Evolutionary conservation across 805 yeast genomes (phyloP).

Genomic region (Cyberlindnera japonica): DNA sequence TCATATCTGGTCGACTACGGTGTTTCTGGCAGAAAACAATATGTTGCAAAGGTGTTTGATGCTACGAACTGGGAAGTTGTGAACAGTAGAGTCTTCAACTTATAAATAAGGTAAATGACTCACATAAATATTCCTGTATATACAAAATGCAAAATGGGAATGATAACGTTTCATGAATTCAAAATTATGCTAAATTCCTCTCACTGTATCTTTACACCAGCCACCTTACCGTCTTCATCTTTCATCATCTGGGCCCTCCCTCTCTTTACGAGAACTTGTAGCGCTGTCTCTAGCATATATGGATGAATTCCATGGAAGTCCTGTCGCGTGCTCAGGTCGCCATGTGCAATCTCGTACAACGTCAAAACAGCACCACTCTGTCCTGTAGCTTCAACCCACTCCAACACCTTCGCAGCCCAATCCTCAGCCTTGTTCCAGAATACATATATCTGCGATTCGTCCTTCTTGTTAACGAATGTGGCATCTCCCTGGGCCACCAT

Average conservation of each 20-base stretch:
- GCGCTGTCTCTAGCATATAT: conserved; percentile 46
- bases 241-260: conserved; percentile 73
- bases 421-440: conserved; percentile 68
- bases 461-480: conserved; percentile 43
- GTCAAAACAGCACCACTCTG: conserved; percentile 77
- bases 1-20: conserved; percentile 89
- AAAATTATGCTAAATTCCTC: not conserved
- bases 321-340: conserved; percentile 53
- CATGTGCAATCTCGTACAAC: conserved; percentile 69
- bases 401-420: conserved; percentile 61
- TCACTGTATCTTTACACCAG: conserved; percentile 72
- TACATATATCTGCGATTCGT: conserved; percentile 36
- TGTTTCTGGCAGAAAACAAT: conserved; percentile 62
- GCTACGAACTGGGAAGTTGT: conserved; percentile 82
- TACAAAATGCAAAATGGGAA: not conserved
- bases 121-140: not conserved
- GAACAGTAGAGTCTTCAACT: conserved; percentile 38
- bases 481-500: conserved; percentile 58
- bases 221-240: conserved; percentile 60
- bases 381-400: conserved; percentile 75
- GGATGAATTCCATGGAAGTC: conserved; percentile 64
- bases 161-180: conserved; percentile 6
- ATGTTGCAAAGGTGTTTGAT: conserved; percentile 71
- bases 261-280: conserved; percentile 57
- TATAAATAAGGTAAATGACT: conserved; percentile 5